Conservation (phyloP, 2,329 filamentous ascomycete species). For the Pyrenochaeta sp. region DNA sequence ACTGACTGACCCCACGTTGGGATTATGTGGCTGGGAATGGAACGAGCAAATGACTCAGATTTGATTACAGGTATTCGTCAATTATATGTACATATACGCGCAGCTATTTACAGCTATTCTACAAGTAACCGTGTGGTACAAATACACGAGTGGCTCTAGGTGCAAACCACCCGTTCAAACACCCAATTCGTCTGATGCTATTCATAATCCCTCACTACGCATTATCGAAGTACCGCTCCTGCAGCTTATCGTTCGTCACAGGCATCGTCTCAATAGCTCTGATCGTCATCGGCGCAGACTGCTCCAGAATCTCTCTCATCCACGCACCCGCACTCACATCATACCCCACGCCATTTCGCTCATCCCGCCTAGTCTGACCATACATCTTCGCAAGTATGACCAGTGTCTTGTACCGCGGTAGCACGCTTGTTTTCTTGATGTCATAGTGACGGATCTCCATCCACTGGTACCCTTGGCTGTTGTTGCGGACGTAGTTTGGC, state of each 20-base stretch:
- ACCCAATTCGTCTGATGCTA: neutral
- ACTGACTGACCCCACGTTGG: too few relatives aligned
- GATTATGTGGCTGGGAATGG: neutral
- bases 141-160: neutral
- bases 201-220: slow-evolving; percentile 2
- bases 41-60: neutral
- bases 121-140: neutral
- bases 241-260: slow-evolving; percentile 40
- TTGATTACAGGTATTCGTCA: neutral
- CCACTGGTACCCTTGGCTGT: slow-evolving; percentile 32
- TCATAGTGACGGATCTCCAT: slow-evolving; percentile 42
- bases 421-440: slow-evolving; percentile 31
- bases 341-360: slow-evolving; percentile 41
- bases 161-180: neutral
- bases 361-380: slow-evolving; percentile 44
- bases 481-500: slow-evolving; percentile 33
- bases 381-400: slow-evolving; percentile 52
- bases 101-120: neutral
- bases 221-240: slow-evolving; percentile 34
- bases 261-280: slow-evolving; percentile 57
- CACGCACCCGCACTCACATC: slow-evolving; percentile 28
- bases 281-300: slow-evolving; percentile 50
- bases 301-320: slow-evolving; percentile 40
- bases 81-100: neutral
- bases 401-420: slow-evolving; percentile 56